Conservation (phyloP, 768 basidiomycete species). For the Phanerodontia chrysosporium region DNA sequence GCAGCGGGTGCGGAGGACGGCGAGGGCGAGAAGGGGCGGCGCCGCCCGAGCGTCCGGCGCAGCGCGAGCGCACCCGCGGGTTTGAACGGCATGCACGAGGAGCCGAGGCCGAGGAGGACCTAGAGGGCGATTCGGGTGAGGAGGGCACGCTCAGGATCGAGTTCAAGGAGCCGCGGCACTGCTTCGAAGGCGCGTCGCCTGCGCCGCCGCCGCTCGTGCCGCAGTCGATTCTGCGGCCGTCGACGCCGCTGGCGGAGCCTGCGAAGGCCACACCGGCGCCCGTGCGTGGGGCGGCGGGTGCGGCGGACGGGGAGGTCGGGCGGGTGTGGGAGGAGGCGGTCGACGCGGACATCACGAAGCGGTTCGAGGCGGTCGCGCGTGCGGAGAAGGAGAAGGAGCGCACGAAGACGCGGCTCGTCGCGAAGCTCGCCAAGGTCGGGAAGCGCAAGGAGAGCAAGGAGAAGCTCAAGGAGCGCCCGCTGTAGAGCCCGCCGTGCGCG, state of each 20-base stretch:
- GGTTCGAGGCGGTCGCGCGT: background rate
- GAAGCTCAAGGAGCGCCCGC: background rate
- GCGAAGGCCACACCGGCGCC: background rate
- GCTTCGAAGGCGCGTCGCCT: background rate
- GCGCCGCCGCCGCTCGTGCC: background rate
- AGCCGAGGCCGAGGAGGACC: background rate
- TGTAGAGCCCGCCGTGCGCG: background rate
- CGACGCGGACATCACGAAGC: background rate
- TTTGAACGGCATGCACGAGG: background rate
- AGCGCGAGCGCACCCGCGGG: background rate
- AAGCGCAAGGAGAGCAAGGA: background rate
- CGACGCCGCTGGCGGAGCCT: background rate
- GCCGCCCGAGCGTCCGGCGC: background rate
- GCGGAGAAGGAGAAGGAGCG: background rate
- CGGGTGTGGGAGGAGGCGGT: constrained; percentile 8
- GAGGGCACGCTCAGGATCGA: background rate
- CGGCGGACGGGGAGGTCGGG: background rate
- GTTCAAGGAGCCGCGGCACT: constrained; percentile 10
- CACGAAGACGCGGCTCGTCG: background rate
- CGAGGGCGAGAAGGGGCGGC: background rate
- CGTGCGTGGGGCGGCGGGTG: background rate
- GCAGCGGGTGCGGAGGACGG: background rate
- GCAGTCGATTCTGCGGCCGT: background rate
- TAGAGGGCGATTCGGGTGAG: background rate
- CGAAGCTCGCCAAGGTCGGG: background rate